Conservation (phyloP, 768 basidiomycete species). For the Tulasnella sp. region DNA sequence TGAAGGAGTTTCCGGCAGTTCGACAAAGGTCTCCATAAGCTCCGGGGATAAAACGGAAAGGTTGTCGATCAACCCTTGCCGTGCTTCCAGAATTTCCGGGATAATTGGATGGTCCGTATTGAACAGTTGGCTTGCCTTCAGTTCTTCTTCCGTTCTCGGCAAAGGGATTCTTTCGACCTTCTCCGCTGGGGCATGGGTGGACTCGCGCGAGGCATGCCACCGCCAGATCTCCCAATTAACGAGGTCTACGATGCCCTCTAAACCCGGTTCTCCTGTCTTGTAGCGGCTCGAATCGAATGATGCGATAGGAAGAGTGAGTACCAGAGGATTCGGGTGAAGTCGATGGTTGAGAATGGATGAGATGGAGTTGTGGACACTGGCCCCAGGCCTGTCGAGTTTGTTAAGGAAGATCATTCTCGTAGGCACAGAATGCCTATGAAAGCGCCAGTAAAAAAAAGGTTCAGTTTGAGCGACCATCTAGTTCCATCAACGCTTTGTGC, state of each 20-base stretch:
- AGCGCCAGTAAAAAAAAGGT: background rate
- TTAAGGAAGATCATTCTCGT: constrained; percentile 77
- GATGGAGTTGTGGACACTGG: constrained; percentile 65
- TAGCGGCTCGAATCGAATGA: constrained; percentile 66
- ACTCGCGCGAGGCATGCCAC: constrained; percentile 50
- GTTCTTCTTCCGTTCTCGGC: constrained; percentile 43
- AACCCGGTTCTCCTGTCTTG: constrained; percentile 64
- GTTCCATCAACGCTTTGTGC: constrained; percentile 17
- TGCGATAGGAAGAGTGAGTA: constrained; percentile 64
- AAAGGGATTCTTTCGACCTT: constrained; percentile 32
- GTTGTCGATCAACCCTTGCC: constrained; percentile 64
- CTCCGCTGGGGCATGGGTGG: constrained; percentile 31
- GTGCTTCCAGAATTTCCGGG: constrained; percentile 56
- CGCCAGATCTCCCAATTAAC: constrained; percentile 79
- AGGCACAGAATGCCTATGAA: constrained; percentile 73
- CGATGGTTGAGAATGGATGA: constrained; percentile 65
- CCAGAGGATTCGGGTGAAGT: constrained; percentile 65
- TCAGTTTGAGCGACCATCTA: background rate
- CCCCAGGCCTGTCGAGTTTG: constrained; percentile 81
- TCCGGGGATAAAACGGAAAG: constrained; percentile 73
- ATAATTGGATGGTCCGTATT: constrained; percentile 56
- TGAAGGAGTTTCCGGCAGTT: constrained; percentile 47
- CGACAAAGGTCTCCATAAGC: constrained; percentile 65
- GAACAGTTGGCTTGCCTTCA: constrained; percentile 39
- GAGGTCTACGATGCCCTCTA: constrained; percentile 77